Conservation (phyloP, 2,329 filamentous ascomycete species). For the Apiospora koreana region DNA sequence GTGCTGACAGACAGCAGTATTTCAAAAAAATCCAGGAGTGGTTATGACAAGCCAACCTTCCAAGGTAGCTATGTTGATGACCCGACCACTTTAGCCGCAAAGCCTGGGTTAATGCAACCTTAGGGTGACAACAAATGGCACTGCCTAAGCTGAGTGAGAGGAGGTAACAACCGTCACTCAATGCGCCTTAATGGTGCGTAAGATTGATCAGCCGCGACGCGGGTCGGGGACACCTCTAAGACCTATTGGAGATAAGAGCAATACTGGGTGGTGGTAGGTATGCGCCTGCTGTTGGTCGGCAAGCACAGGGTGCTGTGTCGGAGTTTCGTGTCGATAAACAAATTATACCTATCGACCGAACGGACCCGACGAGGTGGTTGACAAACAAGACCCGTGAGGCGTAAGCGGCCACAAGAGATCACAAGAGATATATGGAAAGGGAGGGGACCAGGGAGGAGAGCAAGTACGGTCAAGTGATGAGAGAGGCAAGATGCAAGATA, state of each 20-base stretch:
- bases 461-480: not conserved
- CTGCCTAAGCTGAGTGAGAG: not conserved
- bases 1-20: not conserved
- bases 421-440: not conserved
- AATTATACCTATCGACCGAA: not conserved
- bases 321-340: not conserved
- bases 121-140: not conserved
- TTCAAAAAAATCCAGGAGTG: not conserved
- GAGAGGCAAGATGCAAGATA: not conserved
- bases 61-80: not conserved
- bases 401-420: not conserved
- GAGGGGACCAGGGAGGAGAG: not conserved
- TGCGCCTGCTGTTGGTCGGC: not conserved
- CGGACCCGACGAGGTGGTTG: not conserved
- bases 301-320: not conserved
- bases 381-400: not conserved
- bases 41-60: not conserved
- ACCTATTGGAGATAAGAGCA: not conserved
- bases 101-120: not conserved
- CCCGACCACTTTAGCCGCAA: not conserved
- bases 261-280: not conserved
- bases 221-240: not conserved
- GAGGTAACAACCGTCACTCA: not conserved
- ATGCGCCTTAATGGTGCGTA: not conserved
- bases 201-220: not conserved